Evolutionary conservation across 2,329 filamentous ascomycete species (phyloP).

Genomic region (Colletotrichum caudatum): DNA sequence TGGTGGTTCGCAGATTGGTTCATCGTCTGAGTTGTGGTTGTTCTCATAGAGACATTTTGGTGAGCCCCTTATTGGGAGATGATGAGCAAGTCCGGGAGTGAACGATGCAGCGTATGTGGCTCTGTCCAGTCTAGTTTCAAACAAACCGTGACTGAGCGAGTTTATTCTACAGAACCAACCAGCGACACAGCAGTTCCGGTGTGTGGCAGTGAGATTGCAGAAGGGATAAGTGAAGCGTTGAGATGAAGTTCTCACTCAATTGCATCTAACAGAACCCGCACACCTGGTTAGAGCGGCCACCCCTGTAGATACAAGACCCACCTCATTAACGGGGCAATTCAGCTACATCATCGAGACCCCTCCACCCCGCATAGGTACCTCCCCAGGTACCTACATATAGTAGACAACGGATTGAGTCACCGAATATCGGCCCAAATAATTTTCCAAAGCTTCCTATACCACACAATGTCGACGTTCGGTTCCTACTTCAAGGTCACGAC

Average conservation of each 20-base stretch:
- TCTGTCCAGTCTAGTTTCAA: background rate
- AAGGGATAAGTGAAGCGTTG: constrained; percentile 21
- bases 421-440: constrained; percentile 33
- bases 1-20: background rate
- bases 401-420: constrained; percentile 34
- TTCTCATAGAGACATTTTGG: constrained; percentile 21
- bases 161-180: background rate
- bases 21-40: background rate
- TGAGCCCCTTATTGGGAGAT: background rate
- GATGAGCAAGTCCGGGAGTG: background rate
- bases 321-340: constrained; percentile 32
- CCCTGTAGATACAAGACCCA: constrained; percentile 17
- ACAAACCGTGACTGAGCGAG: rapidly evolving
- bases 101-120: background rate
- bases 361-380: constrained; percentile 33
- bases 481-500: constrained; percentile 85
- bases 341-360: constrained; percentile 28
- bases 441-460: constrained; percentile 11
- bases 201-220: constrained; percentile 47
- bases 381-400: constrained; percentile 11
- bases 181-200: background rate
- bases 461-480: constrained; percentile 87
- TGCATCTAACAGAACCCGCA: constrained; percentile 34
- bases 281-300: background rate
- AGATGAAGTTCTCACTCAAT: constrained; percentile 31